These are phyloP conservation scores for Filosporella fistucella DNA, from an alignment of 495 filamentous ascomycete species.

Conservation along the genomic window DNA sequence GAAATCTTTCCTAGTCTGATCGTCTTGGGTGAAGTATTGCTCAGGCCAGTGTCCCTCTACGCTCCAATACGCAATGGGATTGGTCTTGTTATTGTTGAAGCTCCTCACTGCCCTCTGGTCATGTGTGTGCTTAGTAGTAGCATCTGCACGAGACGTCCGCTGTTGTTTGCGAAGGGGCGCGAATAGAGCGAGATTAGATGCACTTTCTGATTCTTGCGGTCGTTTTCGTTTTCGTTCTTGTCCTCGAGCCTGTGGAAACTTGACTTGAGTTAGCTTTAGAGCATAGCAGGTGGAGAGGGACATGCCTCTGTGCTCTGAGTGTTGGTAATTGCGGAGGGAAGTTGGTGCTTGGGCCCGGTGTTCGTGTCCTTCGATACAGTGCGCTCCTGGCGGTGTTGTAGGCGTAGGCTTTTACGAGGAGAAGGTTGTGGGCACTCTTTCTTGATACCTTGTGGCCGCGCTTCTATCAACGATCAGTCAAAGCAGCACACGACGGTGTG, in stretches of 20 bases:
- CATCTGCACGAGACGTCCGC: not conserved
- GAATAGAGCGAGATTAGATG: slow-evolving; percentile 1
- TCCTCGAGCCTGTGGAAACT: slow-evolving; percentile 16
- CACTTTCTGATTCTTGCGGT: slow-evolving; percentile 8
- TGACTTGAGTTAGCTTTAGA: slow-evolving; percentile 23
- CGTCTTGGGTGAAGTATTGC: slow-evolving; percentile 15
- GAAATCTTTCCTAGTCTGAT: slow-evolving; percentile 15
- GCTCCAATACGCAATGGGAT: slow-evolving; percentile 14
- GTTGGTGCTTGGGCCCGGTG: slow-evolving; percentile 10
- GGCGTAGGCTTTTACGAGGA: slow-evolving; percentile 16
- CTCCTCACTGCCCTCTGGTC: slow-evolving; percentile 1
- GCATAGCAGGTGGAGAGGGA: slow-evolving; percentile 17
- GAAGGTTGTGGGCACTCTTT: slow-evolving; percentile 18
- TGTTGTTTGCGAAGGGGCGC: no score
- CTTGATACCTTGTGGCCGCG: no score
- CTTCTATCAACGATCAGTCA: slow-evolving; percentile 20
- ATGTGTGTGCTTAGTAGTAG: slow-evolving; percentile 9
- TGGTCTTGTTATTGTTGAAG: slow-evolving; percentile 9
- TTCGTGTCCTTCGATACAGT: slow-evolving; percentile 15
- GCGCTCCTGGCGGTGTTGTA: slow-evolving; percentile 13
- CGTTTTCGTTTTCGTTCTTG: slow-evolving; percentile 7
- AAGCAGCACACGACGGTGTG: slow-evolving; percentile 8
- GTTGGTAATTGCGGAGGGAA: slow-evolving; percentile 14
- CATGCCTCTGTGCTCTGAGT: slow-evolving; percentile 23
- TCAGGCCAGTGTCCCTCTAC: slow-evolving; percentile 7